Percentiles rank a stretch among this genome's conserved stretches.
Evolutionary conservation across 208 protist genomes (phyloP).

Genomic region (Trypanosoma congolense): DNA sequence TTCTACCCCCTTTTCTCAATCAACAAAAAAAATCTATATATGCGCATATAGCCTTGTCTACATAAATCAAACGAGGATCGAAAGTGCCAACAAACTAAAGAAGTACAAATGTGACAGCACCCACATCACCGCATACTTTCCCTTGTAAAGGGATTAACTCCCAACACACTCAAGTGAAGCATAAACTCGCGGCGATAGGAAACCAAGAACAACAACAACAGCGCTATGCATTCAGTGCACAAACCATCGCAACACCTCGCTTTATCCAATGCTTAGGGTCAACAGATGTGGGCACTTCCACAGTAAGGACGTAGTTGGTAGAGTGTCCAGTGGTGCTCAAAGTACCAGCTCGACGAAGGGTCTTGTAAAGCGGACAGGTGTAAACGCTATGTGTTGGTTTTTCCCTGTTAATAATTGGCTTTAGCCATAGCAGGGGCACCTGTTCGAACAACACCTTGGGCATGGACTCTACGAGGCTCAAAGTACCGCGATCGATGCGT

Average conservation of each 20-base stretch:
- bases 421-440: constrained; percentile 92
- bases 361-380: constrained; percentile 94
- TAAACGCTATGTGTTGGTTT: constrained; percentile 68
- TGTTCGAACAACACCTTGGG: constrained; percentile 92
- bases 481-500: constrained; percentile 54
- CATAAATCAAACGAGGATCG: too few species aligned
- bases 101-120: too few species aligned
- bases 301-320: constrained; percentile 96
- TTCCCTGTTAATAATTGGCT: constrained; percentile 73
- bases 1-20: too few species aligned
- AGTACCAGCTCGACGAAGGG: constrained; percentile 90
- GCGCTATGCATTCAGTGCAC: constrained; percentile 61
- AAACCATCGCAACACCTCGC: constrained; percentile 89
- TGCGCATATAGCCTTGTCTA: too few species aligned
- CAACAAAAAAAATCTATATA: too few species aligned
- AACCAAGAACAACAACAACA: too few species aligned
- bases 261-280: constrained; percentile 94
- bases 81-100: too few species aligned
- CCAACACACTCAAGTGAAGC: too few species aligned
- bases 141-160: too few species aligned
- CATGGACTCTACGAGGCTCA: constrained; percentile 80
- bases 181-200: too few species aligned
- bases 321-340: constrained; percentile 97
- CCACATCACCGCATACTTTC: too few species aligned
- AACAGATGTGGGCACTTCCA: constrained; percentile 90